phyloP scores from a whole-genome alignment of 78 protist species.

The Dictyostelium firmibasis region DNA sequence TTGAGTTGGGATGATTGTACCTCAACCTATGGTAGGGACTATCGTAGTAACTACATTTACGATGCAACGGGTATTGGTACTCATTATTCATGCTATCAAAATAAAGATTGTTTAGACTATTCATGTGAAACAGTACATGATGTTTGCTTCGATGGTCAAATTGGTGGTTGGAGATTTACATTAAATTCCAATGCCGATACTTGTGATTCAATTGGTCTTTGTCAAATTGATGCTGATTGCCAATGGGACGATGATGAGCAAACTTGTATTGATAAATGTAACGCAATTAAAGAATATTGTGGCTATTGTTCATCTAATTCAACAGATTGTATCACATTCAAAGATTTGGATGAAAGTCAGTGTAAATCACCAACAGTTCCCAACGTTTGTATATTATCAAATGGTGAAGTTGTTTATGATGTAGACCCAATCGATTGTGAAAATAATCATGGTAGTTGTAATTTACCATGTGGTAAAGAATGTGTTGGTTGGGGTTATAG shows the following conservation, averaged over 20 bases:
- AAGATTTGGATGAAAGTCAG: neutral
- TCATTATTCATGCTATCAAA: neutral
- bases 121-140: slow-evolving; percentile 56
- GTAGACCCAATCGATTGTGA: neutral
- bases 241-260: neutral
- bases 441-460: slow-evolving; percentile 1
- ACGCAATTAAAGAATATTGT: neutral
- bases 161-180: neutral
- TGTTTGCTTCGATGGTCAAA: slow-evolving; percentile 52
- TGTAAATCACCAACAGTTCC: neutral
- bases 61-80: neutral
- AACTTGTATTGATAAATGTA: slow-evolving; percentile 1
- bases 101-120: slow-evolving; percentile 2
- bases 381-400: slow-evolving; percentile 9
- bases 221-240: neutral
- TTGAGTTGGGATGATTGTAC: slow-evolving; percentile 24
- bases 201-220: neutral
- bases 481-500: slow-evolving; percentile 23
- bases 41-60: slow-evolving; percentile 1
- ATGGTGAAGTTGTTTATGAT: neutral
- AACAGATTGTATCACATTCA: slow-evolving; percentile 2
- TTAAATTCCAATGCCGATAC: neutral
- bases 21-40: neutral
- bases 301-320: slow-evolving; percentile 43
- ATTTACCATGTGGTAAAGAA: slow-evolving; percentile 9